A percentile compares a stretch with the other conserved stretches of the same genome.
Evolutionary conservation across 495 filamentous ascomycete species (phyloP).

Genomic region (Friedmanniomyces endolithicus): DNA sequence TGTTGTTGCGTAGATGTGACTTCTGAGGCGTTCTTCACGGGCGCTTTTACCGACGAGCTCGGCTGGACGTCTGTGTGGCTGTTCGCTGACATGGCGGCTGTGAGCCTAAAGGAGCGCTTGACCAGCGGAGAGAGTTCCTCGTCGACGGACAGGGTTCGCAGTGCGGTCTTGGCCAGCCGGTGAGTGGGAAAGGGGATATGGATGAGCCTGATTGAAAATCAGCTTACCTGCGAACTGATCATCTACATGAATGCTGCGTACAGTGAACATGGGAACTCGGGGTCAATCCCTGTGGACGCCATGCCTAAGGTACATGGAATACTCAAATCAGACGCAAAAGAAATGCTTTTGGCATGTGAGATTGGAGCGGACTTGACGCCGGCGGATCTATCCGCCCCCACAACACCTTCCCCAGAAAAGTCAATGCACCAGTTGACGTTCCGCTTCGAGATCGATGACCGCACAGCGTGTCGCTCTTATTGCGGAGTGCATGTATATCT

Average conservation of each 20-base stretch:
- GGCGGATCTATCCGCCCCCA: background rate
- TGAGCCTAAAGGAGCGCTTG: conserved; percentile 52
- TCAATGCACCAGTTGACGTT: conserved; percentile 7
- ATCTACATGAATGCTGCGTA: background rate
- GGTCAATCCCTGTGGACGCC: conserved; percentile 33
- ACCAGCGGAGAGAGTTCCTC: conserved; percentile 77
- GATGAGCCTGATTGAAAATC: conserved; percentile 46
- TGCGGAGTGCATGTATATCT: background rate
- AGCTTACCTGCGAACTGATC: background rate
- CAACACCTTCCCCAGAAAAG: background rate
- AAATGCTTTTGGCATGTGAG: background rate
- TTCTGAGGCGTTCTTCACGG: too few species aligned
- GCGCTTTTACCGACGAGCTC: too few species aligned
- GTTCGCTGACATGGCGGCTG: too few species aligned
- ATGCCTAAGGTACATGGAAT: conserved; percentile 40
- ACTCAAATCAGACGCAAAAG: too few species aligned
- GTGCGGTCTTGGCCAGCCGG: conserved; percentile 64
- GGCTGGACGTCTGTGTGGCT: too few species aligned
- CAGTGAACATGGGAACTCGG: conserved; percentile 18
- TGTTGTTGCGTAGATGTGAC: background rate
- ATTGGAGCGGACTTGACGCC: background rate
- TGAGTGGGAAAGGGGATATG: conserved; percentile 72
- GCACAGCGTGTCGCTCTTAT: background rate
- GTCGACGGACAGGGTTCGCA: conserved; percentile 70
- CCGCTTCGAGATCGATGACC: conserved; percentile 3